phyloP scores from a whole-genome alignment of 2,329 filamentous ascomycete species.

The Cordyceps militaris region DNA sequence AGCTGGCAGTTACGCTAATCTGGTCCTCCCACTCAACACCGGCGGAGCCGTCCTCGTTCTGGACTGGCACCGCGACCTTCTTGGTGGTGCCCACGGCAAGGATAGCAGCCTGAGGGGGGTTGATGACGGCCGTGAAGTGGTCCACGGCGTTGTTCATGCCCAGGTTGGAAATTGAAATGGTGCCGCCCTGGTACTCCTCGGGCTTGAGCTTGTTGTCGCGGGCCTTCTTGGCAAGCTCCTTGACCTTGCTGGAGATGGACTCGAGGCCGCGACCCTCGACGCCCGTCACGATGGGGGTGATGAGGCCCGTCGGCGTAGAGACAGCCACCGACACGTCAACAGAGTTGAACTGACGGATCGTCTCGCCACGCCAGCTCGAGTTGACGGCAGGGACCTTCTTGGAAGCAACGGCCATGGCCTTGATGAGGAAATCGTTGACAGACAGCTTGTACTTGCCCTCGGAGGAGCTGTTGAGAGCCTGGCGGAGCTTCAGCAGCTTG shows the following conservation, averaged over 20 bases:
- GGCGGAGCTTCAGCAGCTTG: conserved; percentile 94
- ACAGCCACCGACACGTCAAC: conserved; percentile 96
- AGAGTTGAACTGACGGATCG: conserved; percentile 87
- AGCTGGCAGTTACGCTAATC: conserved; percentile 89
- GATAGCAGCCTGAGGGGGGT: conserved; percentile 94
- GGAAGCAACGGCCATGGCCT: conserved; percentile 82
- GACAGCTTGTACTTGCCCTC: conserved; percentile 98
- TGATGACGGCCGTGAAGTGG: conserved; percentile 97
- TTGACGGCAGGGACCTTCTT: conserved; percentile 94
- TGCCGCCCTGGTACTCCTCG: conserved; percentile 97
- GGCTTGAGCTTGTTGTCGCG: conserved; percentile 98
- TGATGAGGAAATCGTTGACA: conserved; percentile 99
- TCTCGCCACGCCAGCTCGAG: conserved; percentile 84
- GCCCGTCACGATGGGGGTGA: conserved; percentile 93
- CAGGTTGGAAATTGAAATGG: conserved; percentile 99
- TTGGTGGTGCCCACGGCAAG: conserved; percentile 89
- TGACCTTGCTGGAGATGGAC: conserved; percentile 81
- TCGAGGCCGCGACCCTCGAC: conserved; percentile 82
- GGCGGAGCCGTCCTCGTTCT: conserved; percentile 73
- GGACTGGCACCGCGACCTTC: conserved; percentile 86
- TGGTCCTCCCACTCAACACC: conserved; percentile 90
- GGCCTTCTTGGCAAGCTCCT: conserved; percentile 94
- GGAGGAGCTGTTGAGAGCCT: conserved; percentile 80
- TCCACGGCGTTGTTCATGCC: conserved; percentile 97
- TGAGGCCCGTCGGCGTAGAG: conserved; percentile 84